A percentile compares a stretch with the other conserved stretches of the same genome.
Conservation (phyloP, 2,329 filamentous ascomycete species). For the Paraconiothyrium brasiliense region DNA sequence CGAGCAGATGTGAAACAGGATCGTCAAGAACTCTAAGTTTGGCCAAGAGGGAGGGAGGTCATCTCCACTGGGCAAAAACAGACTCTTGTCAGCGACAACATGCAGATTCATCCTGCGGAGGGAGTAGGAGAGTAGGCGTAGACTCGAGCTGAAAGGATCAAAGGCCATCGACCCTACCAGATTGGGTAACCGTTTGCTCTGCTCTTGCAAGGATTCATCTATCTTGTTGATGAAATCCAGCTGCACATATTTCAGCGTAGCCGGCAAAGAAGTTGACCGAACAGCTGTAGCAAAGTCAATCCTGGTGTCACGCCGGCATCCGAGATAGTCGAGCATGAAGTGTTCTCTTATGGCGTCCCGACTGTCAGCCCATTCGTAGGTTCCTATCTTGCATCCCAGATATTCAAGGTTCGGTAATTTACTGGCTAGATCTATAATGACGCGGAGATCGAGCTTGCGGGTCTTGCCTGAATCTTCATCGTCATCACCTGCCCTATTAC, state of each 20-base stretch:
- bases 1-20: slow-evolving; percentile 1
- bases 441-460: slow-evolving; percentile 4
- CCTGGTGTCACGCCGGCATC: slow-evolving; percentile 5
- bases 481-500: not conserved
- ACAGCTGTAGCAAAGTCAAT: slow-evolving; percentile 1
- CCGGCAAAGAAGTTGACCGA: not conserved
- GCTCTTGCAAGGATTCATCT: not conserved
- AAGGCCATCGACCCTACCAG: not conserved
- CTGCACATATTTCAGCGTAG: not conserved
- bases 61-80: slow-evolving; percentile 9
- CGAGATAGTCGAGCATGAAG: not conserved
- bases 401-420: not conserved
- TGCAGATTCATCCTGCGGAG: slow-evolving; percentile 4
- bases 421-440: slow-evolving; percentile 7
- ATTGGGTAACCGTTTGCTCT: not conserved
- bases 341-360: slow-evolving; percentile 1
- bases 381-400: slow-evolving; percentile 6
- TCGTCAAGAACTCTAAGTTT: not conserved
- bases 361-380: slow-evolving; percentile 4
- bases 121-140: slow-evolving; percentile 1
- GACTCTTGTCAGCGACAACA: slow-evolving; percentile 12
- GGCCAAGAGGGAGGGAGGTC: not conserved
- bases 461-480: not conserved
- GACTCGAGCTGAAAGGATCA: slow-evolving; percentile 13
- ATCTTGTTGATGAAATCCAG: slow-evolving; percentile 4